A percentile compares a stretch with the other conserved stretches of the same genome.
phyloP scores from a whole-genome alignment of 2,329 filamentous ascomycete species.

The Fonsecaea erecta region DNA sequence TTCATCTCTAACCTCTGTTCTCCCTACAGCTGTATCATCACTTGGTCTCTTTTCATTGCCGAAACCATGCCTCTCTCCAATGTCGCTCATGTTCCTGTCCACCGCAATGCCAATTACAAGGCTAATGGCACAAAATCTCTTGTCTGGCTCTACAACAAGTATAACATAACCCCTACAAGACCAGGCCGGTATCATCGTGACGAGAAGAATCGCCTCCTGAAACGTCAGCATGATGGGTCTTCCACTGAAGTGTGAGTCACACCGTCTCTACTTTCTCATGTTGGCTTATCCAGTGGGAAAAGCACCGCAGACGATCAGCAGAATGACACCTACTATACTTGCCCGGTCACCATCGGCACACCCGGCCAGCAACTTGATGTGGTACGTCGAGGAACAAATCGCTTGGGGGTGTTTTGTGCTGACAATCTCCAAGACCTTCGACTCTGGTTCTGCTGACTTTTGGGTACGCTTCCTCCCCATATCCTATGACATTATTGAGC shows the following conservation, averaged over 20 bases:
- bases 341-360: constrained; percentile 66
- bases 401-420: neutral
- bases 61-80: constrained; percentile 41
- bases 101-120: constrained; percentile 65
- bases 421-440: constrained; percentile 57
- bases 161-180: constrained; percentile 65
- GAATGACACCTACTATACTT: constrained; percentile 70
- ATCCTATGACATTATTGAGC: constrained; percentile 23
- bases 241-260: constrained; percentile 23
- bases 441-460: constrained; percentile 72
- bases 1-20: neutral
- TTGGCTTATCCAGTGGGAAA: constrained; percentile 3
- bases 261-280: neutral
- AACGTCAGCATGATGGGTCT: constrained; percentile 23
- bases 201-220: constrained; percentile 45
- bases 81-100: constrained; percentile 53
- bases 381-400: constrained; percentile 12
- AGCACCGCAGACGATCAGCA: constrained; percentile 68
- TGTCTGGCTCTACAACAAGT: constrained; percentile 65
- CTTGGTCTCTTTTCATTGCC: constrained; percentile 22
- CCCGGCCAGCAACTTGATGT: constrained; percentile 63
- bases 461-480: constrained; percentile 54
- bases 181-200: constrained; percentile 65
- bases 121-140: constrained; percentile 67
- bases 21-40: constrained; percentile 4